Evolutionary conservation across 2,329 filamentous ascomycete species (phyloP).

Genomic region (Raffaelea ambrosiae): DNA sequence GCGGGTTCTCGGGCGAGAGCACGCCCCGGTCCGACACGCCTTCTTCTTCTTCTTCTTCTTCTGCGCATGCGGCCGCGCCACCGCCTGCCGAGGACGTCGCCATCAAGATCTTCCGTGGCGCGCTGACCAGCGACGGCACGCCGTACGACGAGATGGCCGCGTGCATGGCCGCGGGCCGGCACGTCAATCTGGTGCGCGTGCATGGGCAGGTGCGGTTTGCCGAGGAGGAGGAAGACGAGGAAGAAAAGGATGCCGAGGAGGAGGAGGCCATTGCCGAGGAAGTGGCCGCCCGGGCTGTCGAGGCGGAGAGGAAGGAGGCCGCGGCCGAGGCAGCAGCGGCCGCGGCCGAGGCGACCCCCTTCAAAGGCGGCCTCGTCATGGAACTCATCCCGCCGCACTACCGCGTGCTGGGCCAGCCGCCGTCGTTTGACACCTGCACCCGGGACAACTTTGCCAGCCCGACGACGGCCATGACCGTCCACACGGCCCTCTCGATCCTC

Average conservation of each 20-base stretch:
- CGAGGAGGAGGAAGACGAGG: constrained; percentile 3
- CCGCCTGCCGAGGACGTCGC: constrained; percentile 24
- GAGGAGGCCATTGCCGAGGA: constrained; percentile 11
- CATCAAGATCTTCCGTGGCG: constrained; percentile 40
- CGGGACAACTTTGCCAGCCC: constrained; percentile 35
- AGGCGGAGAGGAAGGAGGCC: not conserved
- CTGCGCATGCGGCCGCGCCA: not conserved
- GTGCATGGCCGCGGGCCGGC: constrained; percentile 34
- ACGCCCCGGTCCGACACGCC: constrained; percentile 4
- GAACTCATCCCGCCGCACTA: constrained; percentile 36
- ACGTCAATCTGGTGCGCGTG: constrained; percentile 35
- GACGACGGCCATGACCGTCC: constrained; percentile 8
- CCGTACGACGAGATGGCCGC: constrained; percentile 41
- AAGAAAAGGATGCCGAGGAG: constrained; percentile 19
- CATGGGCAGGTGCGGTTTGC: constrained; percentile 29
- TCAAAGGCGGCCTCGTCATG: constrained; percentile 33
- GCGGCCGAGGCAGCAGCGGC: no score
- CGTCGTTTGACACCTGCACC: constrained; percentile 35
- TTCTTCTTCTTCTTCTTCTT: no score
- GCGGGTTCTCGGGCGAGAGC: constrained; percentile 1
- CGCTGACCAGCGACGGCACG: constrained; percentile 36
- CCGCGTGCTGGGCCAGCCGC: constrained; percentile 32
- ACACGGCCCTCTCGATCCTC: constrained; percentile 25
- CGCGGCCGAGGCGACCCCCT: constrained; percentile 1
- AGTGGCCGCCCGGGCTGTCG: constrained; percentile 23